Evolutionary conservation across 2,329 filamentous ascomycete species (phyloP).

Genomic region (Paraconiothyrium brasiliense): DNA sequence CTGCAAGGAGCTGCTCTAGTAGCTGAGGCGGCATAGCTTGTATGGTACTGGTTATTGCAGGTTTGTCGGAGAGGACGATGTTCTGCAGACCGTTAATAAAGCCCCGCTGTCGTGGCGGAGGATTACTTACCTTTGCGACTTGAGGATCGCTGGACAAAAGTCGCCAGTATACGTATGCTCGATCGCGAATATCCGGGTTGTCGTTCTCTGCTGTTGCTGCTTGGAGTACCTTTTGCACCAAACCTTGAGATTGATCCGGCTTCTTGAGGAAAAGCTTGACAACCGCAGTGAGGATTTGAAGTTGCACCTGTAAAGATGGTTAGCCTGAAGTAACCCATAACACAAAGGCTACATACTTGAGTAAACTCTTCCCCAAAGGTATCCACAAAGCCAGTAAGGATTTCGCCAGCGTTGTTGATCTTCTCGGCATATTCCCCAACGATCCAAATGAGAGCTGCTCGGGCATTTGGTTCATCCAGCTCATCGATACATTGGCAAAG

Average conservation of each 20-base stretch:
- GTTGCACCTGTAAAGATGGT: slow-evolving; percentile 74
- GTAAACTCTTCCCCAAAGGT: slow-evolving; percentile 96
- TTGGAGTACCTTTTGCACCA: slow-evolving; percentile 95
- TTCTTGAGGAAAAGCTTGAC: slow-evolving; percentile 98
- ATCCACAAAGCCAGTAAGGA: slow-evolving; percentile 89
- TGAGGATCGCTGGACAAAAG: slow-evolving; percentile 90
- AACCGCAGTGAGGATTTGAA: slow-evolving; percentile 95
- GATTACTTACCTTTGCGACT: slow-evolving; percentile 76
- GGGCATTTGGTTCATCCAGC: slow-evolving; percentile 89
- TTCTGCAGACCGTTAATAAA: slow-evolving; percentile 59
- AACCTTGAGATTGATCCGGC: slow-evolving; percentile 85
- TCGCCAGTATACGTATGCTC: slow-evolving; percentile 98
- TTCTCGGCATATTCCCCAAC: slow-evolving; percentile 99
- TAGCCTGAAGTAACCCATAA: slow-evolving; percentile 30
- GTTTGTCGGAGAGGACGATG: slow-evolving; percentile 92
- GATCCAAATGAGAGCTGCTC: slow-evolving; percentile 96
- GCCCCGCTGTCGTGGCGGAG: neutral
- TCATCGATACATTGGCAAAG: slow-evolving; percentile 97
- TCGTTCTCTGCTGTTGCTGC: slow-evolving; percentile 93
- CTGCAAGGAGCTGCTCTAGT: slow-evolving; percentile 87
- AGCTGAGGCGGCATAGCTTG: slow-evolving; percentile 83
- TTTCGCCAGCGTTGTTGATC: slow-evolving; percentile 98
- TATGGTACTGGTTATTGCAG: slow-evolving; percentile 93
- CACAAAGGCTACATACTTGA: slow-evolving; percentile 66
- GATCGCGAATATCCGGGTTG: slow-evolving; percentile 95